Base-by-base conservation (phyloP, 2,329 filamentous ascomycete genomes). In the Cladosporium sp. region DNA sequence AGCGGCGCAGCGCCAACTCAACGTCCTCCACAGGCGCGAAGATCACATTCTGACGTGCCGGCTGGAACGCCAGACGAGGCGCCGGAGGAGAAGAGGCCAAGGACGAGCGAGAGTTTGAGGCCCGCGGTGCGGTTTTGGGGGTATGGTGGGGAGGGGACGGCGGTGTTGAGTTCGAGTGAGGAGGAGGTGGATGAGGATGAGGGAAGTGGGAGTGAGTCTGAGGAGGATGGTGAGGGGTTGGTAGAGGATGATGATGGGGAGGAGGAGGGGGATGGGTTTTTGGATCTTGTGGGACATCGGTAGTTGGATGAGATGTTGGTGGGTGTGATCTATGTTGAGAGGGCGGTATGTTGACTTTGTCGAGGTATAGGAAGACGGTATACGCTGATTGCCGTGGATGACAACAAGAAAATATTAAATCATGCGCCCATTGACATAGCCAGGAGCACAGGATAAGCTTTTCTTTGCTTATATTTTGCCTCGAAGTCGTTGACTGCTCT, bases 41-140 rank as follows among this genome's bases (percentile, higher is more conserved):
- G 54, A 67, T 40, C 67, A 8, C 67, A 70, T 39, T 72, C 65
- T 1, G 71, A 72, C 59, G 67, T 56, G 34, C 50, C 45, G 15
- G 51, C 47, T 25, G 50, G 34, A n/a, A 51, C 59, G 11, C 61
- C 55, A 42, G 57, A 59, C 43, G 62, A 61, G 39, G 58, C 57
- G 50, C 51, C 59, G 38, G 58, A 64, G 58, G 50, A 42, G 61
- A 49, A 47, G 22, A 55, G 43, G 47, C 56, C 59, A 11, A 55
- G 52, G 58, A 66, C 55, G 14, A 59, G 58, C 56, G 58, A 63
- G 11, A 61, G 62, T 51, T 34, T 70, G 54, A 47, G 54, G 19
- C 15, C 19, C 3, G 42, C 30, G 28, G 6, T 17, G 19, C 22
- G 38, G 30, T 55, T 55, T 38, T 47, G 54, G 54, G 40, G 40